Percentiles rank a stretch among this genome's conserved stretches.
phyloP scores from a whole-genome alignment of 371 early-diverging fungal genomes.

The Syncephalis plumigaleata region DNA sequence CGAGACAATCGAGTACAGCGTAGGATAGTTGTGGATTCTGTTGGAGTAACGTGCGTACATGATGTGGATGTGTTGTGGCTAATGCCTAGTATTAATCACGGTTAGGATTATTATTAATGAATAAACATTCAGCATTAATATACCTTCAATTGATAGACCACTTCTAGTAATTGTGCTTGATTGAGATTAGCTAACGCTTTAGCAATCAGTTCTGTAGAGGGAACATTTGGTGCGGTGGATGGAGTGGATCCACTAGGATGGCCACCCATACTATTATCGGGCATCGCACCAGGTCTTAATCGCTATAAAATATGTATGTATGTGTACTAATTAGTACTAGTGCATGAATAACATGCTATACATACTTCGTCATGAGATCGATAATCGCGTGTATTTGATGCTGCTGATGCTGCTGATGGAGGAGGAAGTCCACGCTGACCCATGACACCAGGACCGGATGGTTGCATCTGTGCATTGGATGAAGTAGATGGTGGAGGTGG shows the following conservation, averaged over 20 bases:
- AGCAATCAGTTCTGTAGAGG: constrained; percentile 2
- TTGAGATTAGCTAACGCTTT: constrained; percentile 36
- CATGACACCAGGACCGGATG: background rate
- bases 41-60: constrained; percentile 43
- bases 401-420: no score
- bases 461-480: background rate
- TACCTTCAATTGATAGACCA: constrained; percentile 67
- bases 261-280: no score
- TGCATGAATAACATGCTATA: background rate
- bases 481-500: background rate
- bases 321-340: background rate
- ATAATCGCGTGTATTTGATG: no score
- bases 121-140: background rate
- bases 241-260: no score
- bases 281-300: no score
- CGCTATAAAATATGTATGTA: no score
- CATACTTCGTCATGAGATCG: no score
- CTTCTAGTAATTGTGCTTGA: constrained; percentile 44
- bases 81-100: constrained; percentile 1
- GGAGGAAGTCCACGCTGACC: background rate
- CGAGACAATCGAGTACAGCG: constrained; percentile 70
- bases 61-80: constrained; percentile 38
- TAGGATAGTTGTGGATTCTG: constrained; percentile 73
- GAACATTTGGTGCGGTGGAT: background rate
- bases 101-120: constrained; percentile 1